phyloP scores from a whole-genome alignment of 441 rosid genomes.

The Aquilaria agallochum region DNA sequence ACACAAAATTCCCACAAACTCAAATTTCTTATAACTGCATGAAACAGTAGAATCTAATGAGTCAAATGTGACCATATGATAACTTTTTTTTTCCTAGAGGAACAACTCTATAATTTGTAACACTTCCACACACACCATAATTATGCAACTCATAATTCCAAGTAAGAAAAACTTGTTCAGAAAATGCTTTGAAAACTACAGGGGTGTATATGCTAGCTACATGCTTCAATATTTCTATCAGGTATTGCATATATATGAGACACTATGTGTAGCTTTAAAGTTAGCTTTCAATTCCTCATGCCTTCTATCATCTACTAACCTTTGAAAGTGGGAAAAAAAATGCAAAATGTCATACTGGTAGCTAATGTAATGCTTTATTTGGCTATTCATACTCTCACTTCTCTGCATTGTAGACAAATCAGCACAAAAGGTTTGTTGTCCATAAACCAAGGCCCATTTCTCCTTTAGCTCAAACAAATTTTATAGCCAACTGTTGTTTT shows the following conservation, averaged over 20 bases:
- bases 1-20: background rate
- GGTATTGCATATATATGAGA: background rate
- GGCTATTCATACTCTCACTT: conserved; percentile 2
- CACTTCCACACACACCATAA: background rate
- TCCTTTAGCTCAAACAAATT: background rate
- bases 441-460: conserved; percentile 2
- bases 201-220: background rate
- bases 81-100: background rate
- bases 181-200: background rate
- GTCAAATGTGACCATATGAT: background rate
- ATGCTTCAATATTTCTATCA: background rate
- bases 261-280: background rate
- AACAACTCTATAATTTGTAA: background rate
- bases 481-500: background rate
- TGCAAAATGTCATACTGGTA: background rate
- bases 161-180: background rate
- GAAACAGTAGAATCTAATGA: background rate
- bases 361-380: background rate
- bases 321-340: background rate
- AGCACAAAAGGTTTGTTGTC: background rate
- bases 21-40: background rate
- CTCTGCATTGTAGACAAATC: background rate
- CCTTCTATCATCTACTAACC: background rate
- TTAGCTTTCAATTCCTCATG: background rate
- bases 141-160: background rate